Conservation (phyloP, 306 rosid genomes). For the Trifolium fragiferum region DNA sequence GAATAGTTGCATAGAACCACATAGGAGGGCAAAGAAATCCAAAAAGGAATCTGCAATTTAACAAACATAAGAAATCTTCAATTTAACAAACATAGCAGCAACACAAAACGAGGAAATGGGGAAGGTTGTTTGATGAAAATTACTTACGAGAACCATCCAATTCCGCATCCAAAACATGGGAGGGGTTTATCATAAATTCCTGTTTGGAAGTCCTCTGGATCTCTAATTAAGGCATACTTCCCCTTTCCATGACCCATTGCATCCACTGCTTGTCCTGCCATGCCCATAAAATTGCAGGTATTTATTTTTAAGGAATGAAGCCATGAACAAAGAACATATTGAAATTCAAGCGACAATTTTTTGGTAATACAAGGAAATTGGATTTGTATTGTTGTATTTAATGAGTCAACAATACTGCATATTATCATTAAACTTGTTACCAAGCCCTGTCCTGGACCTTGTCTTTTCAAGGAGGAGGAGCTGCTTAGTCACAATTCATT, state of each 20-base stretch:
- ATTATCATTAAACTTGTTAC: constrained; percentile 13
- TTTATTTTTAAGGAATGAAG: constrained; percentile 37
- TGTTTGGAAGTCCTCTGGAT: constrained; percentile 71
- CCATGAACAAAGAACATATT: background rate
- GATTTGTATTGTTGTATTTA: background rate
- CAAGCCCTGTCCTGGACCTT: no score
- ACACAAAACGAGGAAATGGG: constrained; percentile 34
- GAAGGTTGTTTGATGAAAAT: constrained; percentile 17
- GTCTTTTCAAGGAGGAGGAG: background rate
- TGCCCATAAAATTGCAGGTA: constrained; percentile 44
- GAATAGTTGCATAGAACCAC: constrained; percentile 89
- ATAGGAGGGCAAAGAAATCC: constrained; percentile 80
- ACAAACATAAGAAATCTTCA: constrained; percentile 65
- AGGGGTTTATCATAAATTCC: constrained; percentile 90
- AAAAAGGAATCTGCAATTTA: constrained; percentile 71
- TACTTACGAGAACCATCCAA: constrained; percentile 99
- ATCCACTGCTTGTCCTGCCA: constrained; percentile 68
- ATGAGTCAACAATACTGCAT: background rate
- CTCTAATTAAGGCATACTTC: constrained; percentile 70
- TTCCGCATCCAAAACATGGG: constrained; percentile 94
- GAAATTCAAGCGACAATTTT: constrained; percentile 22
- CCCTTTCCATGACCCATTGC: constrained; percentile 64
- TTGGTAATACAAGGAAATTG: background rate
- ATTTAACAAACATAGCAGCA: constrained; percentile 26
- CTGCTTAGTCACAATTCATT: background rate